Conservation (phyloP, 495 filamentous ascomycete species). For the Penicillium bialowiezense region DNA sequence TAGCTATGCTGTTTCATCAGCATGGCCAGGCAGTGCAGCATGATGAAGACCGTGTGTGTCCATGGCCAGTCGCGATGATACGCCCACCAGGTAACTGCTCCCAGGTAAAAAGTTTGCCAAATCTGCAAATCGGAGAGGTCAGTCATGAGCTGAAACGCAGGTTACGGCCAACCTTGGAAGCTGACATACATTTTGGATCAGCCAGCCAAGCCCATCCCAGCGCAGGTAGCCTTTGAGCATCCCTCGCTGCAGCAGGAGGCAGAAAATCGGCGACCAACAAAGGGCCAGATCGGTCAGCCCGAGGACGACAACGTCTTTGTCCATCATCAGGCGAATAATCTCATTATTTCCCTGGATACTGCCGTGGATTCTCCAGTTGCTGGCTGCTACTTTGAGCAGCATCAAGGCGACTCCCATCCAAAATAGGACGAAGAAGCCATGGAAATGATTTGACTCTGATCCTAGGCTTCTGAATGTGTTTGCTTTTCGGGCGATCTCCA, state of each 20-base stretch:
- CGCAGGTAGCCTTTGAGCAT: conserved; percentile 51
- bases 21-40: conserved; percentile 67
- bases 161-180: no score
- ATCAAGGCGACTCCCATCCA: conserved; percentile 65
- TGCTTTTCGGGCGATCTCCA: conserved; percentile 67
- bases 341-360: conserved; percentile 63
- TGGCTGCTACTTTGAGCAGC: conserved; percentile 58
- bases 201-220: conserved; percentile 66
- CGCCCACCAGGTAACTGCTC: conserved; percentile 55
- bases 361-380: conserved; percentile 62
- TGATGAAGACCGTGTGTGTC: conserved; percentile 71
- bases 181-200: conserved; percentile 61
- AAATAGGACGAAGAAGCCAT: conserved; percentile 76
- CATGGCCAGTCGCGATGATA: conserved; percentile 70
- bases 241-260: conserved; percentile 56
- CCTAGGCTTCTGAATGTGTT: conserved; percentile 64
- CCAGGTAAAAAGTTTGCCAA: conserved; percentile 64
- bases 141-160: not conserved
- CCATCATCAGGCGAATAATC: conserved; percentile 66
- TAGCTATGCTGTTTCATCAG: conserved; percentile 80
- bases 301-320: conserved; percentile 61
- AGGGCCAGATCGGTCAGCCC: conserved; percentile 65
- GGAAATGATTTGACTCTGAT: conserved; percentile 57
- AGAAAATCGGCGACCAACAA: conserved; percentile 56
- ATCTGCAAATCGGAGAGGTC: conserved; percentile 31